Evolutionary conservation across 257 asterid species (phyloP), one percentile per base, ranked within the genome.

Genomic region (Misopates orontium): DNA sequence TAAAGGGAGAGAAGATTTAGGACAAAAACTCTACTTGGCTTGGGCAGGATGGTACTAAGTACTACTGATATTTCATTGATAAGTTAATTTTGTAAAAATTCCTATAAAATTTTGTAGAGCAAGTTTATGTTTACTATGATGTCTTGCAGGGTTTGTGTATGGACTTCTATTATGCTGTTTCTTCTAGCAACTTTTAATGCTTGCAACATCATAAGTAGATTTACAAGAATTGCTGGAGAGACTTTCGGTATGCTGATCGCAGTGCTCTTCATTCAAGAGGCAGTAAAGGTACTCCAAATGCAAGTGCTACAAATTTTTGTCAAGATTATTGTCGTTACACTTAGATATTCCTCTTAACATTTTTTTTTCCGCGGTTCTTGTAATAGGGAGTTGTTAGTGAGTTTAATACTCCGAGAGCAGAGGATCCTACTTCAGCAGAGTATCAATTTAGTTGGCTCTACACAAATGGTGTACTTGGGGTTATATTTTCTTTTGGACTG

Each of bases 171-270:
- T 10, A 18, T 80, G 40, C 32, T 83, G 73, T 71, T 81, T 67
- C 75, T 83, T 32, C 81, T 83, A n/a, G 85, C 89, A 40, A 81
- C 73, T 41, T 81, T 78, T 57, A 78, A 81, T 23, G 83, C 78
- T 7, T 69, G 84, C 39, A 62, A 51, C 32, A 67, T 83, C 47
- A 74, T 81, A 62, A 72, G 54, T 45, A 60, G 79, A 67, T 80
- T 83, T 62, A 83, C 86, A 17, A 68, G 85, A 56, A 74, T 83
- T 49, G 87, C 89, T 1, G 89, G 87, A 6, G 87, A 83, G 64
- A 75, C 81, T 14, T 83, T 83, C 54, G 87, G 84, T 53, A 78
- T 83, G 87, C 32, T 84, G 22, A 84, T 78, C 32, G 18, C 80
- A 21, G 75, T 73, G 28, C 80, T 83, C 12, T 83, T 80, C 66